Conservation (phyloP, 306 rosid genomes). For the Amphicarpaea edgeworthii region DNA sequence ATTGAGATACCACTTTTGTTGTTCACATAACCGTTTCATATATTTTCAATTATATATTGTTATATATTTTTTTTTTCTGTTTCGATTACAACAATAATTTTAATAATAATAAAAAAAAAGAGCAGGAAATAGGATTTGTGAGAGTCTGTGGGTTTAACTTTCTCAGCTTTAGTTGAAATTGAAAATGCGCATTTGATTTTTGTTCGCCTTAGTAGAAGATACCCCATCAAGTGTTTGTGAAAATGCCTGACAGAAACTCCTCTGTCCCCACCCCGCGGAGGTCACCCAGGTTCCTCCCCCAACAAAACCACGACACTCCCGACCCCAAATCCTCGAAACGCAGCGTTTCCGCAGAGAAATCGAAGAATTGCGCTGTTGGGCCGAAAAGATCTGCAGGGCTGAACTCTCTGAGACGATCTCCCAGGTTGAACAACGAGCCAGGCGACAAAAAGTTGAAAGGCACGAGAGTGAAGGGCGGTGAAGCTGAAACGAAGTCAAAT, state of each 20-base stretch:
- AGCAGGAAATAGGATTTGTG: too few species aligned
- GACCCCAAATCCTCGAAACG: constrained; percentile 2
- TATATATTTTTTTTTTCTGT: too few species aligned
- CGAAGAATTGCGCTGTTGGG: constrained; percentile 20
- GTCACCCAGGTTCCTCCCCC: constrained; percentile 59
- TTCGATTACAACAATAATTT: too few species aligned
- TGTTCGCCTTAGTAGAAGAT: background rate
- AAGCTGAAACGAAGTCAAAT: constrained; percentile 9
- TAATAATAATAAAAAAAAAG: too few species aligned
- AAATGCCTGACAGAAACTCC: constrained; percentile 61
- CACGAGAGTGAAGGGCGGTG: constrained; percentile 5
- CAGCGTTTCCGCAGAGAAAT: constrained; percentile 17
- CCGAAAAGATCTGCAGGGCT: constrained; percentile 47
- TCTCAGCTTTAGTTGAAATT: too few species aligned
- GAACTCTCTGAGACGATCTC: constrained; percentile 15
- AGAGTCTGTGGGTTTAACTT: too few species aligned
- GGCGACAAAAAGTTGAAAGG: constrained; percentile 25
- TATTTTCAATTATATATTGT: too few species aligned
- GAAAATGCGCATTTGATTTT: background rate
- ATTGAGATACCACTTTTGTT: too few species aligned
- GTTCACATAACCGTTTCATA: too few species aligned
- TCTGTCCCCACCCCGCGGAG: constrained; percentile 53
- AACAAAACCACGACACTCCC: background rate
- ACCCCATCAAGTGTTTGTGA: constrained; percentile 53
- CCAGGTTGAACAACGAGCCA: constrained; percentile 8